Conservation (phyloP, 2,329 filamentous ascomycete species). For the Ophiostoma ulmi region DNA sequence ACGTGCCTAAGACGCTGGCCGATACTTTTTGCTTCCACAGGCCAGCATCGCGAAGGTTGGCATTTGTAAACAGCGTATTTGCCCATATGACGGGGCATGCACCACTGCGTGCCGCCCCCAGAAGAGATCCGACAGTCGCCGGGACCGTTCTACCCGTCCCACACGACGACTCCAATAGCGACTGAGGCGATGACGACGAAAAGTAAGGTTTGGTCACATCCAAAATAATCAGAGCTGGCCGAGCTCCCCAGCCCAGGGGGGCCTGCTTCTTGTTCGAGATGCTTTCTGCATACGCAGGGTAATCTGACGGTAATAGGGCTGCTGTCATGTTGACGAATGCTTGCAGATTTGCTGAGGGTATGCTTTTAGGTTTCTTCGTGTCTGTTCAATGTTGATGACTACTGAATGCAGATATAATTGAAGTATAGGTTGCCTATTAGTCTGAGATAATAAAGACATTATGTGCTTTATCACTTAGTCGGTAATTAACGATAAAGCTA, state of each 20-base stretch:
- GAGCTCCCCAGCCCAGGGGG: slow-evolving; percentile 40
- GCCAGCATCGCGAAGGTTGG: slow-evolving; percentile 43
- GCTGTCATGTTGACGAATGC: background rate
- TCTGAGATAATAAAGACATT: background rate
- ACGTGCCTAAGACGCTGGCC: slow-evolving; percentile 30
- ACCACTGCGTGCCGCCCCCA: background rate
- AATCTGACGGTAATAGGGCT: slow-evolving; percentile 13
- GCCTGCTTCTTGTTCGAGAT: slow-evolving; percentile 19
- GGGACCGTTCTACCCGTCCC: background rate
- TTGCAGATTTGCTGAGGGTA: background rate
- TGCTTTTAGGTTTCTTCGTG: background rate
- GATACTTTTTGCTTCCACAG: slow-evolving; percentile 35
- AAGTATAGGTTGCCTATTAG: background rate
- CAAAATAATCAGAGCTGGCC: slow-evolving; percentile 42
- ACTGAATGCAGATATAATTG: background rate
- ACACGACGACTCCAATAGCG: slow-evolving; percentile 9
- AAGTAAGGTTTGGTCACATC: slow-evolving; percentile 34
- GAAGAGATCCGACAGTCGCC: background rate
- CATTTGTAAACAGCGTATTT: slow-evolving; percentile 39
- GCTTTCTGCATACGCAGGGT: slow-evolving; percentile 17
- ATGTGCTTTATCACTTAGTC: background rate
- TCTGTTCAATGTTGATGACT: background rate
- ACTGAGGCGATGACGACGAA: slow-evolving; percentile 4
- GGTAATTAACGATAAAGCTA: background rate
- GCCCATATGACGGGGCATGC: slow-evolving; percentile 44